These are phyloP conservation scores for Metschnikowia baotianmanensis DNA, from an alignment of 805 yeast genomes.

Conservation along the genomic window DNA sequence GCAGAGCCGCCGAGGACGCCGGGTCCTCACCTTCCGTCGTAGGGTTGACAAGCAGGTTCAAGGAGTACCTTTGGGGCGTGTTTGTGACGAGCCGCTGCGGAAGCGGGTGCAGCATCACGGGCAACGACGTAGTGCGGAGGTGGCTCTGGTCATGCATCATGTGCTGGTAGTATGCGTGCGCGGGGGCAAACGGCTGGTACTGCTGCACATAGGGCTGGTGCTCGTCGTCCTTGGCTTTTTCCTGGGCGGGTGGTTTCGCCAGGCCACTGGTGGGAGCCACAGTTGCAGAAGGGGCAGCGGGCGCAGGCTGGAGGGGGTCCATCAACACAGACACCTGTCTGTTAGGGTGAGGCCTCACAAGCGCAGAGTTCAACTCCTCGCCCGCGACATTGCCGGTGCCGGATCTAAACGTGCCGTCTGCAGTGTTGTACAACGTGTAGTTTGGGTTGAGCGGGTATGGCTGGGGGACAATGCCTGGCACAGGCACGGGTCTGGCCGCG, in stretches of 20 bases:
- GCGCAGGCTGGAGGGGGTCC: slow-evolving; percentile 34
- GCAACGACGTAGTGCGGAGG: slow-evolving; percentile 17
- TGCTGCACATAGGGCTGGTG: slow-evolving; percentile 14
- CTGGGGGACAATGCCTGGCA: slow-evolving; percentile 32
- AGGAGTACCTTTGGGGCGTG: slow-evolving; percentile 17
- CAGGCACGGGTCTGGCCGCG: slow-evolving; percentile 23
- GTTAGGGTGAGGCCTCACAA: slow-evolving; percentile 15
- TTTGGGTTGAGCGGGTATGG: slow-evolving; percentile 37
- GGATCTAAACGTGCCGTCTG: slow-evolving; percentile 13
- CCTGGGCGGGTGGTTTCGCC: slow-evolving; percentile 2
- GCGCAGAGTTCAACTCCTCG: not conserved
- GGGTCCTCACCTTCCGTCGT: not conserved
- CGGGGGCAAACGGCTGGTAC: slow-evolving; percentile 18
- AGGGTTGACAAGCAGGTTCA: slow-evolving; percentile 4
- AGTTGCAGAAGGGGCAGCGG: slow-evolving; percentile 1
- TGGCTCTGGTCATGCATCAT: slow-evolving; percentile 14
- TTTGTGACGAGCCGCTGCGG: slow-evolving; percentile 8
- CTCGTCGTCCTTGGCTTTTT: not conserved
- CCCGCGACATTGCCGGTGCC: not conserved
- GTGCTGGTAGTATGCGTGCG: slow-evolving; percentile 17
- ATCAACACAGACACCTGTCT: slow-evolving; percentile 42
- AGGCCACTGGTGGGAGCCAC: too few species aligned
- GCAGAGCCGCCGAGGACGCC: not conserved
- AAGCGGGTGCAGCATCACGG: slow-evolving; percentile 15
- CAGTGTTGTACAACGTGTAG: slow-evolving; percentile 28